A percentile compares a stretch with the other conserved stretches of the same genome.
These are phyloP conservation scores for Eragrostis curvula DNA, from an alignment of 176 grass and related monocot genomes.

Conservation along the genomic window DNA sequence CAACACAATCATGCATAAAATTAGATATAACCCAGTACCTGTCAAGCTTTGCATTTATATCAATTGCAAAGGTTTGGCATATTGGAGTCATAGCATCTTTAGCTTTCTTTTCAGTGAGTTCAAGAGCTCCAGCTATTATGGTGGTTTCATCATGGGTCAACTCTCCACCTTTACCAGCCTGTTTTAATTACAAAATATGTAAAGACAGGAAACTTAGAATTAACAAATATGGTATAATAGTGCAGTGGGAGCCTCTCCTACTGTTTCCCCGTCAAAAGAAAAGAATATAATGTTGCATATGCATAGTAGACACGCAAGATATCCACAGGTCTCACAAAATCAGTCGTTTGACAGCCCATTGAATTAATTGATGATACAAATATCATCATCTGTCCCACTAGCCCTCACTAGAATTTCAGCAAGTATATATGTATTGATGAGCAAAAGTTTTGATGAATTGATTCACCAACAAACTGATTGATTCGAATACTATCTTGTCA, in stretches of 20 bases:
- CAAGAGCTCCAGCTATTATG: slow-evolving; percentile 95
- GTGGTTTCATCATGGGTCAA: slow-evolving; percentile 98
- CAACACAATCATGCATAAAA: background rate
- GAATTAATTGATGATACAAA: background rate
- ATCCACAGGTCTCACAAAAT: background rate
- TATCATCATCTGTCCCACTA: slow-evolving; percentile 16
- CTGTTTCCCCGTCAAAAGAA: too few relatives aligned
- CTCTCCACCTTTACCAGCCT: slow-evolving; percentile 98
- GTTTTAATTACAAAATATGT: slow-evolving; percentile 20
- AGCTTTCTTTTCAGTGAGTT: slow-evolving; percentile 86
- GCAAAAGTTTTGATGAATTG: background rate
- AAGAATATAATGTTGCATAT: too few relatives aligned
- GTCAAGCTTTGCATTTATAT: slow-evolving; percentile 87
- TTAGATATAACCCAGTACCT: slow-evolving; percentile 48
- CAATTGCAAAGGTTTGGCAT: slow-evolving; percentile 80
- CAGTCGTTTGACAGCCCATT: background rate
- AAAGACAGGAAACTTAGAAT: background rate
- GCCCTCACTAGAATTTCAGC: background rate
- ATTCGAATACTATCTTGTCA: too few relatives aligned
- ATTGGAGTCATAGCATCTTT: slow-evolving; percentile 86
- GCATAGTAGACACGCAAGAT: background rate
- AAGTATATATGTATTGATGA: background rate
- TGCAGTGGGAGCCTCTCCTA: too few relatives aligned
- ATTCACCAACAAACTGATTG: background rate
- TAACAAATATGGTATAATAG: background rate